Base-by-base conservation (phyloP, 2,329 filamentous ascomycete species). In the Fusarium temperatum region DNA sequence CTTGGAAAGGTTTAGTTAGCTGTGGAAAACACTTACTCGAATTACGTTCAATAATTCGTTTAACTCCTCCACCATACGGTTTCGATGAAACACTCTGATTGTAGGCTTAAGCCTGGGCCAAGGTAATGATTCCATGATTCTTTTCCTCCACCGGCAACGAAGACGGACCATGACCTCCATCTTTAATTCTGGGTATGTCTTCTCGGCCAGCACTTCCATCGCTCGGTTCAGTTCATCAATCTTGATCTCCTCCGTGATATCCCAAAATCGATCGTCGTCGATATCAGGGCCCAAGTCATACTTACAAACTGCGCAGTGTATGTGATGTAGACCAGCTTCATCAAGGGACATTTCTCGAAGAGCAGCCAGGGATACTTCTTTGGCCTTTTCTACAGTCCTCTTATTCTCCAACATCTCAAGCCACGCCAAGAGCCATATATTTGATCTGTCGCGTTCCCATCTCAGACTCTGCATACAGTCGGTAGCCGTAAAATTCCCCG, bases 31-130 rank as follows among this genome's bases (percentile, higher is more conserved):
- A 36, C 35, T 36, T 36, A 36, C 35, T 36, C 1, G 35, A 36
- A 36, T 36, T 3, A 36, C 35, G 15, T 36, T 1, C 35, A 36
- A 36, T 18, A 36, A 17, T 5, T 18, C 14, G 3, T 36, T 17
- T 0, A 17, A 17, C 35, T 36, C 8, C 15, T 9, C 14, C 35
- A 36, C 32, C 32, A 35, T 3, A 35, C 32, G 5, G 13, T 15
- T 35, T 35, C 32, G 32, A 15, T 15, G 14, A 3, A 35, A 15
- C 32, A 15, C 32, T 35, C 32, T 35, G 35, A 15, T 8, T 35
- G 14, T 1, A 1, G 35, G 35, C 1, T 1, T 1, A 35, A 35
- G 32, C 5, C 2, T 35, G 8, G 32, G 32, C 14, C 32, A 1
- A 35, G 32, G 14, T 14, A 3, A 3, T 35, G 0, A 3, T 35